These are phyloP conservation scores for Boletus insuetus DNA, from an alignment of 768 basidiomycete genomes.

Conservation along the genomic window DNA sequence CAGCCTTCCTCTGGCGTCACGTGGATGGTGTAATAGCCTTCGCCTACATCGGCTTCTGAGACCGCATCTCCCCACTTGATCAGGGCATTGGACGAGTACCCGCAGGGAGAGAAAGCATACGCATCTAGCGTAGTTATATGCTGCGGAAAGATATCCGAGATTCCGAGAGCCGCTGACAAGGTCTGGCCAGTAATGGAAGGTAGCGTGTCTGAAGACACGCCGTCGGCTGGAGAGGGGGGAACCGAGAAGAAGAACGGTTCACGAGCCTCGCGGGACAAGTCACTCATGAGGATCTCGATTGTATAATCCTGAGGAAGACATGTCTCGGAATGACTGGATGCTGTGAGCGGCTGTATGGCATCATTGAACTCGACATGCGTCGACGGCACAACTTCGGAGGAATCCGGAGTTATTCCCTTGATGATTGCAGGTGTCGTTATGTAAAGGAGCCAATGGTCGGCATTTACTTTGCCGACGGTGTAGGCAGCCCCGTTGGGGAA, in stretches of 20 bases:
- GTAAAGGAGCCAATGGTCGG: conserved; percentile 98
- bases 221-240: conserved; percentile 46
- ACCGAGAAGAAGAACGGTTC: conserved; percentile 65
- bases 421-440: conserved; percentile 61
- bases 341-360: conserved; percentile 6
- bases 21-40: conserved; percentile 98
- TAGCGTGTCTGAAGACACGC: conserved; percentile 40
- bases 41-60: conserved; percentile 40
- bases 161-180: conserved; percentile 72
- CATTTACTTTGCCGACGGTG: conserved; percentile 95
- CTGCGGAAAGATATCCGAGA: conserved; percentile 77
- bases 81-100: conserved; percentile 93
- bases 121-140: conserved; percentile 84
- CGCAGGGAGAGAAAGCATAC: conserved; percentile 92
- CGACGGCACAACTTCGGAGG: conserved; percentile 15
- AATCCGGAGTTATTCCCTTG: conserved; percentile 22
- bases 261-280: conserved; percentile 73
- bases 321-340: conserved; percentile 13
- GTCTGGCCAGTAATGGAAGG: conserved; percentile 29
- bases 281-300: conserved; percentile 97
- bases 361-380: conserved; percentile 13
- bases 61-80: conserved; percentile 51
- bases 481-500: conserved; percentile 91
- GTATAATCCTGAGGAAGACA: conserved; percentile 71
- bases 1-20: conserved; percentile 98